A percentile compares a stretch with the other conserved stretches of the same genome.
Conservation (phyloP, 257 asterid species). For the Rhazya stricta region DNA sequence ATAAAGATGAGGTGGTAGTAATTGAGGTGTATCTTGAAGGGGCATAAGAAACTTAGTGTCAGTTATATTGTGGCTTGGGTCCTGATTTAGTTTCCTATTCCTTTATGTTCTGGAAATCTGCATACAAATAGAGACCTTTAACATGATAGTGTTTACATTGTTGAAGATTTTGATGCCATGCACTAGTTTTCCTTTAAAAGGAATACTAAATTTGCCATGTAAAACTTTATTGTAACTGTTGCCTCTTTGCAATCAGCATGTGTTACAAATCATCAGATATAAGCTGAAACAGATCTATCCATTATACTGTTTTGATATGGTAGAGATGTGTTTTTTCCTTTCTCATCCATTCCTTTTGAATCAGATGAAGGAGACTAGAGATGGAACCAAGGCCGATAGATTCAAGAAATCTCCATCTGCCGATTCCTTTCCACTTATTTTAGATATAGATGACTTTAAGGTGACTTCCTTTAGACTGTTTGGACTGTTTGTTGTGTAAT, state of each 20-base stretch:
- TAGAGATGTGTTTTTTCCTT: neutral
- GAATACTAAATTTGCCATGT: neutral
- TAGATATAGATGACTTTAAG: conserved; percentile 89
- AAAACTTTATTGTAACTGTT: neutral
- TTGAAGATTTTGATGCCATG: neutral
- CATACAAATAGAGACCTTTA: neutral
- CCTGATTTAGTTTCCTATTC: neutral
- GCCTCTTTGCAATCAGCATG: neutral
- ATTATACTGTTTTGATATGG: neutral
- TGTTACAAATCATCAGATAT: neutral
- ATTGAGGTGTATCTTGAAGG: neutral
- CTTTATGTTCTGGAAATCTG: neutral
- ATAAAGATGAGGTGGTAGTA: neutral
- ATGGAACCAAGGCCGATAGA: conserved; percentile 47
- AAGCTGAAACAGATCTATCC: neutral
- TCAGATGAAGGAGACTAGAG: conserved; percentile 78
- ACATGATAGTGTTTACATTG: too few species aligned
- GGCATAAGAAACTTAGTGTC: neutral
- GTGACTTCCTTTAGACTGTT: conserved; percentile 32
- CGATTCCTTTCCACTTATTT: conserved; percentile 65
- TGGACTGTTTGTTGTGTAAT: neutral
- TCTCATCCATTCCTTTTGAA: conserved; percentile 26
- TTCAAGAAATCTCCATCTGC: conserved; percentile 49
- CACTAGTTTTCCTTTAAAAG: neutral
- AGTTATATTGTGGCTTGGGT: neutral